Evolutionary conservation across 1,284 basidiomycete genomes (phyloP), one percentile per base, ranked within the genome.

Genomic region (Ustilago bromivora): DNA sequence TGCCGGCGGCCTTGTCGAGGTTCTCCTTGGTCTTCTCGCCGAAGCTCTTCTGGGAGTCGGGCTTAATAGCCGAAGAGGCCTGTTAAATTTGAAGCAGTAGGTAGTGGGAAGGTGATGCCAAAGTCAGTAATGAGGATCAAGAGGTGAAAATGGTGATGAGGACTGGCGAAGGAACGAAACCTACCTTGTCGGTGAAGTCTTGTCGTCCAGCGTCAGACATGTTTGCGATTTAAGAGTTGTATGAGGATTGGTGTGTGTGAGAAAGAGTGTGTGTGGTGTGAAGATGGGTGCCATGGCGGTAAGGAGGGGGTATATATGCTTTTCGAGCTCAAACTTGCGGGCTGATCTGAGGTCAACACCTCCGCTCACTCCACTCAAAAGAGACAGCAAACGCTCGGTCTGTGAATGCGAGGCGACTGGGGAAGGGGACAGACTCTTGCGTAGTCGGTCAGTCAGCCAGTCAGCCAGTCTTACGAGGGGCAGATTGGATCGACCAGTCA

Each of bases 1-100:
- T 80, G 66, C 72, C 77, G 38, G 82, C 82, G 43, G 67, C 68
- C 71, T 74, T 75, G 78, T 80, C 78, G 70, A 80, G 75, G 66
- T 72, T 75, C 61, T 80, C 78, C 75, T 80, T 80, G 64, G 72
- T 75, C 60, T 68, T 63, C 71, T 80, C 78, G 58, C 66, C 66
- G 28, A 66, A 10, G 3, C 61, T 43, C 75, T 80, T 80, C 71
- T 80, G 71, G 41, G 78, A 80, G 66, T 80, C 75, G 66, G 78
- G 78, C 78, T 80, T 80, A n/a, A 80, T 31, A 38, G 72, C 72
- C 58, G 75, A 77, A 34, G 65, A 62, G 57, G 71, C 71, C 76
- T 78, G 59, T 28, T 35, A 13, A 23, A 32, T 40, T 15, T 0
- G 9, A 38, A 11, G 12, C 8, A 28, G 31, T 38, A 4, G 8